Evolutionary conservation across 345 rosid genomes (phyloP).

Genomic region (Jatropha curcas): DNA sequence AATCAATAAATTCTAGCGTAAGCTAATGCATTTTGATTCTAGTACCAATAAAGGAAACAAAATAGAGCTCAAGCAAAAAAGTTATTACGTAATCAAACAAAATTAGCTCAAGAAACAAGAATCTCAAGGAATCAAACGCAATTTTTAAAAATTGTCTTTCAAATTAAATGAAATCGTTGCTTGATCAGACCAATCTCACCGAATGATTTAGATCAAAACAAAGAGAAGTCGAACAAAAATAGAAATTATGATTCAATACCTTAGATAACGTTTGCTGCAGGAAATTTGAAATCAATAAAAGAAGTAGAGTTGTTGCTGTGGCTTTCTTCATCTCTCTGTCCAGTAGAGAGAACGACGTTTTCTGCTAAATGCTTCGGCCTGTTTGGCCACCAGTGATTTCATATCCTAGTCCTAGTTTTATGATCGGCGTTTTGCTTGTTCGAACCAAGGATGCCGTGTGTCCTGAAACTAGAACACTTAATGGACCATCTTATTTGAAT

Average conservation of each 20-base stretch:
- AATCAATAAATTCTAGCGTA: neutral
- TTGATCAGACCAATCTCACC: neutral
- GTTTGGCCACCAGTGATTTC: neutral
- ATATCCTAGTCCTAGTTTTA: no score
- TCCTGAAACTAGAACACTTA: no score
- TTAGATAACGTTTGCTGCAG: neutral
- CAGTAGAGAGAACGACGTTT: neutral
- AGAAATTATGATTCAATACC: neutral
- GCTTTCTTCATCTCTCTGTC: conserved; percentile 9
- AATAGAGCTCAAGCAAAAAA: neutral
- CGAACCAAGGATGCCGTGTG: neutral
- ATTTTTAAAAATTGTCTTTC: neutral
- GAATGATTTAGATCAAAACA: neutral
- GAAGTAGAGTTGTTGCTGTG: neutral
- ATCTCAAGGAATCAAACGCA: neutral
- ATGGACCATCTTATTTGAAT: neutral
- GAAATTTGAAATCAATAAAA: conserved; percentile 1
- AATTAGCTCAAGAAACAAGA: neutral
- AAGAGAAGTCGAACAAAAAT: neutral
- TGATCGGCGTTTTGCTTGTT: neutral
- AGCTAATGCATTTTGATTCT: neutral
- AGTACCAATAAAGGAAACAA: neutral
- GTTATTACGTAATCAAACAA: neutral
- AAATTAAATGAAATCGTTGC: neutral
- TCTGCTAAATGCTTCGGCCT: neutral